Evolutionary conservation across 2,329 filamentous ascomycete species (phyloP), one percentile per base, ranked within the genome.

Genomic region (Penicillium corylophilum): DNA sequence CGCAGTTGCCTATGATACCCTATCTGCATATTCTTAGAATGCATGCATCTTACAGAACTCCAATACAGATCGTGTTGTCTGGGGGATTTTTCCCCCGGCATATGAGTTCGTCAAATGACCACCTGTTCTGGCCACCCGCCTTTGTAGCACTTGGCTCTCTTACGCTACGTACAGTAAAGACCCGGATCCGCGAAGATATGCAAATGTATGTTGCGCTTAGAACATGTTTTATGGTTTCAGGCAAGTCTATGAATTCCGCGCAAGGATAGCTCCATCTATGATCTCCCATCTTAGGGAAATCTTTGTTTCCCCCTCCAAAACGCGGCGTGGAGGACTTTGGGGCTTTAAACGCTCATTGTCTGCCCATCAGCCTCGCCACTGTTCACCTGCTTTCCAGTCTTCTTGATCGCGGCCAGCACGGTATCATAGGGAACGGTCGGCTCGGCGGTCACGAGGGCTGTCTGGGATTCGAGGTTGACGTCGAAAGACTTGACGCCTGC

Each of bases 381-480:
- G 74, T 88, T 95, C 70, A 96, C 86, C 68, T 87, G 88, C 84
- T 96, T 96, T 67, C 92, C 92, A 12, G 92, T 96, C 85, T 96
- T 96, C 81, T 88, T 86, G 73, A 96, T 96, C 72, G 89, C 95
- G 70, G 82, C 81, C 55, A 95, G 84, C 53, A 96, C 89, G 44
- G 84, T 89, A 60, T 90, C 84, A 78, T 93, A 96, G 52, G 82
- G 79, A 57, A 95, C 80, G 49, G 75, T 78, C 4, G 84, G 79
- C 60, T 86, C 82, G 58, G 91, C 84, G 62, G 87, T 78, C 62
- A 97, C 83, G 61, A 85, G 85, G 59, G 90, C 93, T 56, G 83
- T 90, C 73, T 97, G 91, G 61, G 80, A 85, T 58, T 95, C 89
- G 68, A 97, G 89, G 50, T 85, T 90, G 59, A 96, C 90, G 49